Evolutionary conservation across 2,329 filamentous ascomycete species (phyloP).

Genomic region (Colletotrichum spinosum): DNA sequence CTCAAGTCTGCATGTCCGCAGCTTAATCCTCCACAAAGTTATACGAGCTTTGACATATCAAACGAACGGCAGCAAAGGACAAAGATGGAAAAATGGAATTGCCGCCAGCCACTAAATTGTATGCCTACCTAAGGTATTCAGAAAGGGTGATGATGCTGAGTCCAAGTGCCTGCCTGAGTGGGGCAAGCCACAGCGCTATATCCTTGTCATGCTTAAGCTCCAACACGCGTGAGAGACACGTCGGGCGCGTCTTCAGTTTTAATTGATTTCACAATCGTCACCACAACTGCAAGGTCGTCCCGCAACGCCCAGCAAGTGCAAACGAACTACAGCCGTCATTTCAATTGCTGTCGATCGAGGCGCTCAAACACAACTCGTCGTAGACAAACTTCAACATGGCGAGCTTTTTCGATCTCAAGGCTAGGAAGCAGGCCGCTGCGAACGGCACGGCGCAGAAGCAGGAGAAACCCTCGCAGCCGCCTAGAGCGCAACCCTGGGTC

Average conservation of each 20-base stretch:
- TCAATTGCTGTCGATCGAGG: background rate
- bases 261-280: constrained; percentile 32
- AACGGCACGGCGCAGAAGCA: constrained; percentile 74
- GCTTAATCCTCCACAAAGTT: too few relatives aligned
- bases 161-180: constrained; percentile 5
- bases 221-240: constrained; percentile 29
- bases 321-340: background rate
- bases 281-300: background rate
- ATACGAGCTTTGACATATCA: too few relatives aligned
- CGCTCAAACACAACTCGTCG: background rate
- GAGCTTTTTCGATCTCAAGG: constrained; percentile 96
- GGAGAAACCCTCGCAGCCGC: constrained; percentile 68
- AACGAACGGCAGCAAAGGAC: too few relatives aligned
- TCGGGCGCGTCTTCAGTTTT: constrained; percentile 29
- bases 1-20: too few relatives aligned
- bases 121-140: too few relatives aligned
- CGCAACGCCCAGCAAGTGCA: background rate
- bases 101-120: too few relatives aligned
- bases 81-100: too few relatives aligned
- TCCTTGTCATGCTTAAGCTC: constrained; percentile 25
- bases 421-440: constrained; percentile 81
- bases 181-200: constrained; percentile 17
- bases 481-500: constrained; percentile 90
- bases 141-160: background rate
- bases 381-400: constrained; percentile 68